These are phyloP conservation scores for Penicillium paneum DNA, from an alignment of 2,329 filamentous ascomycete species.

Conservation along the genomic window DNA sequence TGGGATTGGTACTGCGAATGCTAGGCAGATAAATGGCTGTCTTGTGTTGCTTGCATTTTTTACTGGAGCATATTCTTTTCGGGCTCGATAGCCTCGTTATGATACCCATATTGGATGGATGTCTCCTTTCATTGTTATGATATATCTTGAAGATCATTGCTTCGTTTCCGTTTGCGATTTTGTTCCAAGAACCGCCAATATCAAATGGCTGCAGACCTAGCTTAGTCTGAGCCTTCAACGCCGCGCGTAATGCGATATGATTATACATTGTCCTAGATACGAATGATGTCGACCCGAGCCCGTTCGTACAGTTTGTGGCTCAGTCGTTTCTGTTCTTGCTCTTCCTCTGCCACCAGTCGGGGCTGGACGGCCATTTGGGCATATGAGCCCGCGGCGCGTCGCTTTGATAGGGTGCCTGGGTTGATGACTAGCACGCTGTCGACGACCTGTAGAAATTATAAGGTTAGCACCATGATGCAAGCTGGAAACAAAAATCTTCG, in stretches of 20 bases:
- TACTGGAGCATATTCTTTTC: conserved; percentile 14
- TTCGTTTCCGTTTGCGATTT: conserved; percentile 5
- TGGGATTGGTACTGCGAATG: not conserved
- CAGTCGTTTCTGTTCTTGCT: conserved; percentile 57
- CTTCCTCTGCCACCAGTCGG: conserved; percentile 57
- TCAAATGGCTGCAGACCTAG: not conserved
- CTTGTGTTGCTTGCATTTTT: not conserved
- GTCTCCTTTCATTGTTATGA: not conserved
- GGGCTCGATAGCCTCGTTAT: not conserved
- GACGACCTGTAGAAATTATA: conserved; percentile 62
- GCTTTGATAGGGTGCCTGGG: conserved; percentile 81
- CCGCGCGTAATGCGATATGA: conserved; percentile 23
- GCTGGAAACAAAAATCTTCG: not conserved
- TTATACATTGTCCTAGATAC: conserved; percentile 54
- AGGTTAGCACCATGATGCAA: not conserved
- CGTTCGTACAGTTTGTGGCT: conserved; percentile 76
- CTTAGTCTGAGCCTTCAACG: conserved; percentile 19
- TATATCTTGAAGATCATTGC: conserved; percentile 12
- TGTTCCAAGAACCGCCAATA: not conserved
- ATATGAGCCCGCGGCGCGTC: conserved; percentile 79
- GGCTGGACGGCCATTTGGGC: conserved; percentile 74
- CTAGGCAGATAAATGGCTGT: not conserved
- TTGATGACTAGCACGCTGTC: conserved; percentile 89
- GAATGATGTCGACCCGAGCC: conserved; percentile 80
- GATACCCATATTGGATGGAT: conserved; percentile 5